Base-by-base conservation (phyloP, 306 rosid genomes). In the Dryas octopetala region DNA sequence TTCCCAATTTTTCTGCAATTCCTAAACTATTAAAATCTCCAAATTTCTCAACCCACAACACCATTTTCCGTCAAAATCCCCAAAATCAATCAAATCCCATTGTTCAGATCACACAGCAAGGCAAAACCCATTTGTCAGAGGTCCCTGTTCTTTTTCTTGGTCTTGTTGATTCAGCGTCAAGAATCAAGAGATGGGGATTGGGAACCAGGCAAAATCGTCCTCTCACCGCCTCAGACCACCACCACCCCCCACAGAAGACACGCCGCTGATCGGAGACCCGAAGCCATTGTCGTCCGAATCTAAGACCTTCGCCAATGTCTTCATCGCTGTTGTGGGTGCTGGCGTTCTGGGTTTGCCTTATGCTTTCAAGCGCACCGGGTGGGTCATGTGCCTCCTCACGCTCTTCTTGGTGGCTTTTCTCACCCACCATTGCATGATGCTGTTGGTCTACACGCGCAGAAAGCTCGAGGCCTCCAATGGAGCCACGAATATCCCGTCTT, bases 291-390 rank as follows among this genome's bases (percentile, higher is more conserved):
- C 89, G 1, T 88, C 91, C 9, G 75, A 55, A 59, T 59, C 76
- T 59, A 88, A 88, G 81, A 85, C 89, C 26, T 88, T 88, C 61
- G 89, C 91, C 58, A 88, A 88, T 54, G 89, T 88, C 50, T 85
- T 88, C 75, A 88, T 88, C 65, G 88, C 89, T 19, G 70, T 83
- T 44, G 89, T 88, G 10, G 89, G 91, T 6, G 88, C 87, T 17
- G 91, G 91, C 3, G 89, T 88, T 26, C 76, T 88, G 5, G 91
- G 91, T 38, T 75, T 88, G 50, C 89, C 91, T 9, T 88, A 88
- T 62, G 74, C 91, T 11, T 88, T 88, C 72, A 85, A 76, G 80
- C 84, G 89, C 28, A 80, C 87, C 5, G 89, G 91, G 1, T 88
- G 91, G 91, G 17, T 73, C 66, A 74, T 61, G 70, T 74, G 81